Conservation (phyloP, 139 green algal genomes). For the Gonium pectorale region DNA sequence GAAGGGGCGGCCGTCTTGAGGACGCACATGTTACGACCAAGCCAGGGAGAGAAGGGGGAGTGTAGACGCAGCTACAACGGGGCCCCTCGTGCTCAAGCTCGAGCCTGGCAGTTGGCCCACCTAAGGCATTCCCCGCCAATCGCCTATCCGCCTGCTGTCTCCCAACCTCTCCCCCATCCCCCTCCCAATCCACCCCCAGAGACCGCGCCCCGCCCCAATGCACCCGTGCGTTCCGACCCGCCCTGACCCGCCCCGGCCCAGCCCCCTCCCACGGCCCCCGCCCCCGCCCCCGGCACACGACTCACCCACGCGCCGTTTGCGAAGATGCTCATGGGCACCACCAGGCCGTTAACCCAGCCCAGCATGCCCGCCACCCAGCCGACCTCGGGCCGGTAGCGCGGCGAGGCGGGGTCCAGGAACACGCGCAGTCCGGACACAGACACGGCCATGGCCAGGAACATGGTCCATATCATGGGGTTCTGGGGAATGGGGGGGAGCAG, state of each 20-base stretch:
- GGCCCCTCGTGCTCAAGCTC: no score
- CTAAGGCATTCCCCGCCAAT: no score
- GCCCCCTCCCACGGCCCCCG: background rate
- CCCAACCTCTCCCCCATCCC: no score
- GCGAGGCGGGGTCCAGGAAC: conserved; percentile 46
- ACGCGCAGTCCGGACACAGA: conserved; percentile 32
- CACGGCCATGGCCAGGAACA: conserved; percentile 42
- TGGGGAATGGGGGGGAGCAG: background rate
- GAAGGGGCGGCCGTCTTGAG: no score
- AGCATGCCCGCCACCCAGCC: conserved; percentile 34
- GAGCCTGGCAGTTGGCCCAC: no score
- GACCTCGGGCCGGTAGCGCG: conserved; percentile 24
- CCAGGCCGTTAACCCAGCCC: conserved; percentile 23
- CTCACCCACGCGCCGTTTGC: conserved; percentile 44
- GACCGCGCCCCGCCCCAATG: no score
- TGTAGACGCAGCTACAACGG: no score
- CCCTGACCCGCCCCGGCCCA: background rate
- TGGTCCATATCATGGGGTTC: conserved; percentile 60
- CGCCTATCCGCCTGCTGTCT: no score
- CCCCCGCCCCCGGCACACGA: background rate
- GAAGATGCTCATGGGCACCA: conserved; percentile 52
- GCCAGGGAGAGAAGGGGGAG: no score
- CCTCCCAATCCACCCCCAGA: no score
- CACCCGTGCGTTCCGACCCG: no score
- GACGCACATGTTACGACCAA: no score